Conservation (phyloP, 331 rosid species). For the Ulmus americana region DNA sequence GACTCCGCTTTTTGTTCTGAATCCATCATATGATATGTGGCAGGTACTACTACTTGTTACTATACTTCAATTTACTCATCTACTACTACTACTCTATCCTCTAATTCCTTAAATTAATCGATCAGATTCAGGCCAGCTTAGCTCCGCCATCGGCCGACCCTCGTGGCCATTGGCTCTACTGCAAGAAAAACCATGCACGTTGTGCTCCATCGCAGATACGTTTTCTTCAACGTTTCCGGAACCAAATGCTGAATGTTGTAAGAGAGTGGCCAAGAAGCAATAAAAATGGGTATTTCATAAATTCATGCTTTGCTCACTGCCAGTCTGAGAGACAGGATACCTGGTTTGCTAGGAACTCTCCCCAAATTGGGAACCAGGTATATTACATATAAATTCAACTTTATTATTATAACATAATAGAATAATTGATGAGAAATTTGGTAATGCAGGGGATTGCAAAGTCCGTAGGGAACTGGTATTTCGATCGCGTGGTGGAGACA, state of each 20-base stretch:
- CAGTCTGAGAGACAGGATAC: conserved; percentile 92
- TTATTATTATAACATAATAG: not conserved
- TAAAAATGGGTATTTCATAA: conserved; percentile 65
- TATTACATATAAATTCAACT: conserved; percentile 5
- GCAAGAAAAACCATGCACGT: conserved; percentile 70
- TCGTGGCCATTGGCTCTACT: conserved; percentile 74
- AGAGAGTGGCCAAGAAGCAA: conserved; percentile 45
- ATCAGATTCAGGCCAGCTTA: conserved; percentile 78
- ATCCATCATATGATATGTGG: conserved; percentile 92
- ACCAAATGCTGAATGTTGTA: conserved; percentile 60
- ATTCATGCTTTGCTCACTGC: conserved; percentile 93
- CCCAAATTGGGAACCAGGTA: conserved; percentile 63
- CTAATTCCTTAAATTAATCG: not conserved
- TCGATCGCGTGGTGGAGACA: conserved; percentile 45
- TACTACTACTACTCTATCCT: not conserved
- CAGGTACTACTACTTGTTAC: conserved; percentile 48
- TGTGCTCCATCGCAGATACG: conserved; percentile 63
- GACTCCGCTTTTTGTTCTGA: conserved; percentile 83
- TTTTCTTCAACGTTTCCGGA: conserved; percentile 91
- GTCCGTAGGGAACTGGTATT: conserved; percentile 95
- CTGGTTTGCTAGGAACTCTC: conserved; percentile 84
- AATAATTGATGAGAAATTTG: not conserved
- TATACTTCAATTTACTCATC: too few relatives aligned
- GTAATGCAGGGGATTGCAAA: conserved; percentile 60
- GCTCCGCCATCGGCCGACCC: conserved; percentile 94